Base-by-base conservation (phyloP, 2,329 filamentous ascomycete genomes). In the Pseudogymnoascus sp. region DNA sequence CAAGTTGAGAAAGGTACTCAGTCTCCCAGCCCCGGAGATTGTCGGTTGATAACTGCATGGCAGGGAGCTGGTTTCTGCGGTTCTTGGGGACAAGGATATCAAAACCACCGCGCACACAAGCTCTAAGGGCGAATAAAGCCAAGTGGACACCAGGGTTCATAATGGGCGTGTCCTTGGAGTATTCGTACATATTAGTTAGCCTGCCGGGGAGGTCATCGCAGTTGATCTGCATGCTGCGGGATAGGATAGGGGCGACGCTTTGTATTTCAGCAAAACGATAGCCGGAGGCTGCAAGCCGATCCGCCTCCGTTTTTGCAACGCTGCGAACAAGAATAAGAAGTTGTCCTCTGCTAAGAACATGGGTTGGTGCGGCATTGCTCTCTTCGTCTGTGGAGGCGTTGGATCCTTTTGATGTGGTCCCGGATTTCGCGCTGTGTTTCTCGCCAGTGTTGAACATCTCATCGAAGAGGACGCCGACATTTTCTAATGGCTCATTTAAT, bases 321-420 rank as follows among this genome's bases (percentile, higher is more conserved):
- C 79, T 79, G 9, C 85, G 86, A 5, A 91, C 86, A 8, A 95
- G 79, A 66, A 95, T 91, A 70, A 96, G 82, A 48, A 95, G 78
- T 59, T 92, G 89, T 0, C 91, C 90, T 61, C 84, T 84, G 3
- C 87, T 87, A 35, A 83, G 79, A 0, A 76, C 62, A 30, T 72
- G 69, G 1, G 71, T 66, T 28, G 67, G 68, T 1, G 66, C 60
- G 3, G 70, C 61, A 3, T 70, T 74, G 5, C 71, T 65, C 62
- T 79, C 76, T 0, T 75, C 59, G 45, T 79, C 76, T 9, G 67
- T 65, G n/a, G 61, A 60, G 48, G 60, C 62, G 26, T 61, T 64
- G 18, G 26, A 13, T 26, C 45, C 45, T 52, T 33, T 18, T 3
- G 5, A 9, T 13, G 9, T 9, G 26, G 45, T 1, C 10, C 26